Evolutionary conservation across 371 early-diverging fungal species (phyloP).

Genomic region (Zopfochytrium polystomum): DNA sequence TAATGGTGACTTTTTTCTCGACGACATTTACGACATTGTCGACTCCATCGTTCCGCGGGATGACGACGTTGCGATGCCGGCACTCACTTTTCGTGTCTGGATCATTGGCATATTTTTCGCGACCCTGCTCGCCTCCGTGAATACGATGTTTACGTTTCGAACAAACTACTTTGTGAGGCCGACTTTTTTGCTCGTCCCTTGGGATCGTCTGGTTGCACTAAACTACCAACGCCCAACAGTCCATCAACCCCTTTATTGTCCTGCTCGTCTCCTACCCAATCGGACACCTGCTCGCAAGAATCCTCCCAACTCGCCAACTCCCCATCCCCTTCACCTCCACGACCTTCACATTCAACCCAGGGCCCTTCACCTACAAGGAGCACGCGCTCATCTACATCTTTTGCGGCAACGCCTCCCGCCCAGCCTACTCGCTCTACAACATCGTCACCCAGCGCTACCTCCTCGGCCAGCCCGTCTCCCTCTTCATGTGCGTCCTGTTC

Average conservation of each 20-base stretch:
- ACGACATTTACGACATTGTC: slow-evolving; percentile 1
- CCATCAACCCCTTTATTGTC: slow-evolving; percentile 4
- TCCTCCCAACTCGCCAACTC: slow-evolving; percentile 17
- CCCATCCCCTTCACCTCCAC: slow-evolving; percentile 1
- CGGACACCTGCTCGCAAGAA: slow-evolving; percentile 13
- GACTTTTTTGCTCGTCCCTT: neutral
- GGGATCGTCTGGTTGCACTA: too few relatives aligned
- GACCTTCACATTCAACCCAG: slow-evolving; percentile 27
- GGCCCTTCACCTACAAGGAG: slow-evolving; percentile 27
- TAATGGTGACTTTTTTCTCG: neutral
- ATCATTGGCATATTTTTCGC: slow-evolving; percentile 25
- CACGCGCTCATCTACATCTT: slow-evolving; percentile 20
- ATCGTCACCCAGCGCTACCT: slow-evolving; percentile 22
- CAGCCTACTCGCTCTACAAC: slow-evolving; percentile 28
- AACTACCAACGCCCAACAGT: neutral
- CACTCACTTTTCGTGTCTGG: slow-evolving; percentile 29
- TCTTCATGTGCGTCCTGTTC: slow-evolving; percentile 19
- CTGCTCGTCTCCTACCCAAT: slow-evolving; percentile 18
- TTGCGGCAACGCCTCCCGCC: slow-evolving; percentile 9
- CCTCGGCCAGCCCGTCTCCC: slow-evolving; percentile 2
- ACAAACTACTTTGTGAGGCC: slow-evolving; percentile 27
- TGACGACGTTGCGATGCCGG: slow-evolving; percentile 36
- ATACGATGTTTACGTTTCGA: slow-evolving; percentile 33
- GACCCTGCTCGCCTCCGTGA: slow-evolving; percentile 17
- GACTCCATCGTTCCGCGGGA: slow-evolving; percentile 25